phyloP scores from a whole-genome alignment of 2,329 filamentous ascomycete genomes.

The Orbilia brochopaga region DNA sequence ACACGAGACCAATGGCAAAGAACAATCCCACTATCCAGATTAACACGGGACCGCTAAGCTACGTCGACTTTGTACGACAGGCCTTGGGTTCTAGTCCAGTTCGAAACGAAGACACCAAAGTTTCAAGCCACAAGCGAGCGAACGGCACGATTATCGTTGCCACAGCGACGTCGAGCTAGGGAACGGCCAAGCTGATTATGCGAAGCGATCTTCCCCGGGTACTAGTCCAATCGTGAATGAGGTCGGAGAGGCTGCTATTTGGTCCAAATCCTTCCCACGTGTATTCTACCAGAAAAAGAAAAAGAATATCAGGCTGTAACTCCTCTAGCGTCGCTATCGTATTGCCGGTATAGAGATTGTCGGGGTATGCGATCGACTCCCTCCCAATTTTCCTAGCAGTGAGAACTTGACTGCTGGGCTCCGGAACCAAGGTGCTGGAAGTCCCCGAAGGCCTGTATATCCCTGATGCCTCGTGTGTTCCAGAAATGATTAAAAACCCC shows the following conservation, averaged over 20 bases:
- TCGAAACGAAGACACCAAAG: conserved; percentile 9
- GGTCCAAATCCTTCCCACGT: conserved; percentile 34
- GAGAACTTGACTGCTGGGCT: conserved; percentile 1
- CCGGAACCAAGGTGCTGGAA: background rate
- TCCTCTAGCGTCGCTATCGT: conserved; percentile 12
- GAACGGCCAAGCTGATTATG: too few species aligned
- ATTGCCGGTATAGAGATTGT: conserved; percentile 14
- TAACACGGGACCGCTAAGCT: conserved; percentile 17
- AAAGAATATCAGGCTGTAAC: conserved; percentile 1
- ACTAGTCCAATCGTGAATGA: background rate
- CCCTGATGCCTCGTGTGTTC: conserved; percentile 3
- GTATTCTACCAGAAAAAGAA: too few species aligned
- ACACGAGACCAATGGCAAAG: conserved; percentile 1
- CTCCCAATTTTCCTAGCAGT: conserved; percentile 1
- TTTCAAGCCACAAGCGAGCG: conserved; percentile 3
- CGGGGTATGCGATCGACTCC: conserved; percentile 10
- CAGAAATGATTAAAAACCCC: conserved; percentile 31
- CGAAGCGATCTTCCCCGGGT: conserved; percentile 12
- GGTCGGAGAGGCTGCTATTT: conserved; percentile 14
- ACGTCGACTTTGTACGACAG: conserved; percentile 18
- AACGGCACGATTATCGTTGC: conserved; percentile 16
- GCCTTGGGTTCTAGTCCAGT: conserved; percentile 27
- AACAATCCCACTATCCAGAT: conserved; percentile 28
- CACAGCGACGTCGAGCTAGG: conserved; percentile 29
- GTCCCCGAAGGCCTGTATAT: background rate